Evolutionary conservation across 768 basidiomycete genomes (phyloP).

Genomic region (Leccinum subtestaceum): DNA sequence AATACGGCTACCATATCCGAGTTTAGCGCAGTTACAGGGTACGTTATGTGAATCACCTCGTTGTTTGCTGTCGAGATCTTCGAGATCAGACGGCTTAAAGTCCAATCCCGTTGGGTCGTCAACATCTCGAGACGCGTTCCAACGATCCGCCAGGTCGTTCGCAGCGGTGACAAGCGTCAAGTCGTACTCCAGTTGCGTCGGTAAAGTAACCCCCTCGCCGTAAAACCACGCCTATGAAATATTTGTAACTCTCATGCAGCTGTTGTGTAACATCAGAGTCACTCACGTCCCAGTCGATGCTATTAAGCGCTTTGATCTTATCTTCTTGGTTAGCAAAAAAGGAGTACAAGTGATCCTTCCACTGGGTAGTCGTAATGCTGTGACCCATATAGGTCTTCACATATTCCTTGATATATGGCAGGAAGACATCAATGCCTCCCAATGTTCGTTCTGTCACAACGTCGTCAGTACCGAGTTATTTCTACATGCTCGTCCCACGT

Average conservation of each 20-base stretch:
- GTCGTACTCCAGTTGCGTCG: conserved; percentile 52
- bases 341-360: conserved; percentile 55
- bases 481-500: neutral
- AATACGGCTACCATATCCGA: conserved; percentile 44
- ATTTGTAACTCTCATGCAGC: neutral
- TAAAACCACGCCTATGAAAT: conserved; percentile 49
- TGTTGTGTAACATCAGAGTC: neutral
- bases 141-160: conserved; percentile 49
- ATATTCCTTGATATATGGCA: conserved; percentile 57
- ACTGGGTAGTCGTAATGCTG: conserved; percentile 56
- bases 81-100: conserved; percentile 47
- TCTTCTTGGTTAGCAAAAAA: conserved; percentile 46
- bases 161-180: conserved; percentile 49
- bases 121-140: conserved; percentile 44
- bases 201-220: conserved; percentile 51
- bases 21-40: neutral
- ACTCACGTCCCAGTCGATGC: conserved; percentile 57
- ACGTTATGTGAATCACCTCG: conserved; percentile 32
- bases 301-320: conserved; percentile 47
- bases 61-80: conserved; percentile 49
- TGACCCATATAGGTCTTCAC: conserved; percentile 52
- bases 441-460: conserved; percentile 43
- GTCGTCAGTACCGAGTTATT: neutral
- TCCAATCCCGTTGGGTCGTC: conserved; percentile 33
- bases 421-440: conserved; percentile 54